phyloP scores from a whole-genome alignment of 2,329 filamentous ascomycete species.

The Curvularia sp. region DNA sequence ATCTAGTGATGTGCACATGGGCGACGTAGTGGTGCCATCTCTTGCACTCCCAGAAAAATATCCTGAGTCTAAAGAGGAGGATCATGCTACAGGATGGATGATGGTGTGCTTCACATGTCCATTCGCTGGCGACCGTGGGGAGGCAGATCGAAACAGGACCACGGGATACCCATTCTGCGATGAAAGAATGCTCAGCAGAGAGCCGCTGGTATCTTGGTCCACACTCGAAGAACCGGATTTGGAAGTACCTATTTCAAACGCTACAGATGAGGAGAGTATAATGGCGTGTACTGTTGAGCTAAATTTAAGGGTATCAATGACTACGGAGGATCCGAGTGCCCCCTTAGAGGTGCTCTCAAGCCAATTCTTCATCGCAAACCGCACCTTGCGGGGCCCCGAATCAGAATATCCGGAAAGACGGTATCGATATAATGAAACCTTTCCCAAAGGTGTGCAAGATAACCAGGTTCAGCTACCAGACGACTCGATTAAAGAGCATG shows the following conservation, averaged over 20 bases:
- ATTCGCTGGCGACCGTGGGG: background rate
- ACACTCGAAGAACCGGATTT: background rate
- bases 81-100: background rate
- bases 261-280: background rate
- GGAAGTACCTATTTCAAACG: background rate
- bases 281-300: slow-evolving; percentile 7
- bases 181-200: background rate
- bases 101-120: background rate
- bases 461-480: background rate
- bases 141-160: background rate
- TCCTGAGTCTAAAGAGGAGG: background rate
- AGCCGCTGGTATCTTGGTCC: background rate
- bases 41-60: background rate
- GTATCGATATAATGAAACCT: background rate
- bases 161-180: slow-evolving; percentile 4
- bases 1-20: background rate
- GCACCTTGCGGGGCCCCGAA: background rate
- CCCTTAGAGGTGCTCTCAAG: background rate
- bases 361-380: slow-evolving; percentile 4
- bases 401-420: background rate
- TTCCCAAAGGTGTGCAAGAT: background rate
- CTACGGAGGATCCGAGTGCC: background rate
- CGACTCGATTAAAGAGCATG: too few relatives aligned
- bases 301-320: too few relatives aligned
- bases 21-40: background rate